phyloP scores from a whole-genome alignment of 139 green algal species.

The Ostreobium quekettii region DNA sequence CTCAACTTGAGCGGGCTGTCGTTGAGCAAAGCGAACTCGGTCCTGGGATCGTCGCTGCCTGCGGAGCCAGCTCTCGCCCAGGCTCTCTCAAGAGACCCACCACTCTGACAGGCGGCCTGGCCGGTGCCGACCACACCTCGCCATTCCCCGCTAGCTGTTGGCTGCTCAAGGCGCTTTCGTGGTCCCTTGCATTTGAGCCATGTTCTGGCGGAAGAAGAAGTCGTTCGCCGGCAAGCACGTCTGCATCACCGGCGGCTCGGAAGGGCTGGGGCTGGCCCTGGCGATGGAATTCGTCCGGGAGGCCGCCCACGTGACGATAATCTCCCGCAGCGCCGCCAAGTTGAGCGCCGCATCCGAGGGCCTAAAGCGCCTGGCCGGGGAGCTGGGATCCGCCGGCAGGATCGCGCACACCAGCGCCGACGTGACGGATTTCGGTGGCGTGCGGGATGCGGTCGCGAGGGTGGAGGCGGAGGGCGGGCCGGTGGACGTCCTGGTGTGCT shows the following conservation, averaged over 20 bases:
- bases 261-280: slow-evolving; percentile 56
- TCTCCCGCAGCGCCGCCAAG: slow-evolving; percentile 46
- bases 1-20: too few relatives aligned
- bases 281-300: slow-evolving; percentile 30
- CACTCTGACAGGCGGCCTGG: too few relatives aligned
- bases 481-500: slow-evolving; percentile 59
- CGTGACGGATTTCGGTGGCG: slow-evolving; percentile 7
- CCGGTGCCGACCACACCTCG: too few relatives aligned
- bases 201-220: slow-evolving; percentile 13
- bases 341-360: slow-evolving; percentile 34
- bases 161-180: too few relatives aligned
- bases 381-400: neutral
- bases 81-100: too few relatives aligned
- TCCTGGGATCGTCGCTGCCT: too few relatives aligned
- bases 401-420: neutral
- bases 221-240: slow-evolving; percentile 52
- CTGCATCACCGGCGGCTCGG: slow-evolving; percentile 65
- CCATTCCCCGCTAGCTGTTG: too few relatives aligned
- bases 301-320: slow-evolving; percentile 41
- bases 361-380: neutral
- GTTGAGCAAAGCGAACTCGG: too few relatives aligned
- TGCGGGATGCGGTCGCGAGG: slow-evolving; percentile 20
- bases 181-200: too few relatives aligned
- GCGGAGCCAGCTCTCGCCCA: too few relatives aligned
- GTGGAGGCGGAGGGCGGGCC: slow-evolving; percentile 32